phyloP scores from a whole-genome alignment of 441 rosid species.

The Gossypium laxum region DNA sequence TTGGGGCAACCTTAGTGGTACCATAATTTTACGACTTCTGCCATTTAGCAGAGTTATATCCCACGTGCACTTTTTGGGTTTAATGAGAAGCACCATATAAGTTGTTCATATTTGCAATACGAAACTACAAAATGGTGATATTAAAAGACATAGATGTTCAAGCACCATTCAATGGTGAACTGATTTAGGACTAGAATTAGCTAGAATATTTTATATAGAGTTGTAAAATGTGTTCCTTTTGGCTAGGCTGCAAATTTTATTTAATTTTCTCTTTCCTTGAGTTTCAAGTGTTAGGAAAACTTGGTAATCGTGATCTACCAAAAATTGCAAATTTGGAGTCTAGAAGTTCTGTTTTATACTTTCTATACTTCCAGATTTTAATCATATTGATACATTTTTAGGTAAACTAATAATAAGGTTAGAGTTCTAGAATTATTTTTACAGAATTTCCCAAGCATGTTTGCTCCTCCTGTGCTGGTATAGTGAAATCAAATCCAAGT shows the following conservation, averaged over 20 bases:
- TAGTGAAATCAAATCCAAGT: background rate
- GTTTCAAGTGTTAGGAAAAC: background rate
- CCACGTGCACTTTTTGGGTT: background rate
- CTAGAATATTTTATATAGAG: background rate
- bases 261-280: background rate
- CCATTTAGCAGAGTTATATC: background rate
- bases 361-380: background rate
- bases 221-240: background rate
- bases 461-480: background rate
- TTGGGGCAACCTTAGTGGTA: background rate
- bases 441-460: background rate
- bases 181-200: background rate
- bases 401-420: background rate
- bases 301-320: background rate
- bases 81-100: constrained; percentile 2
- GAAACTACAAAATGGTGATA: background rate
- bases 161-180: background rate
- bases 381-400: background rate
- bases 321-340: background rate
- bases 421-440: background rate
- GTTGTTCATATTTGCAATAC: background rate
- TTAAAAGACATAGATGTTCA: background rate
- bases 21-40: background rate
- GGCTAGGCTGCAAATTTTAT: background rate
- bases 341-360: background rate